Base-by-base conservation (phyloP, 2,329 filamentous ascomycete genomes). In the Colletotrichum sp. region DNA sequence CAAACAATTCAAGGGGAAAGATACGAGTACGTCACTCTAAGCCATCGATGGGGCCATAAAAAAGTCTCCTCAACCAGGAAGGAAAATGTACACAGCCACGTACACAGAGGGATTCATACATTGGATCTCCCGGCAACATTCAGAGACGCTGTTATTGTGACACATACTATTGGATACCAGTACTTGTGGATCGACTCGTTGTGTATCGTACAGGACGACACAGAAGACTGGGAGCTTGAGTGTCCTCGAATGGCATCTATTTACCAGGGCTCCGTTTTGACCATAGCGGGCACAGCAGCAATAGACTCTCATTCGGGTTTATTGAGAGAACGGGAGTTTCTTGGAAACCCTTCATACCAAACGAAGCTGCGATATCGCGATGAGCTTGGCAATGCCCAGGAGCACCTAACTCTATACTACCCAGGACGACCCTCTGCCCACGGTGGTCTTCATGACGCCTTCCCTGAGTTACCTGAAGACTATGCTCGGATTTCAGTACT, bases 131-230 rank as follows among this genome's bases (percentile, higher is more conserved):
- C 55, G 0, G 55, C 55, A 28, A 59, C 55, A 26, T 59, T 26
- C 55, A 59, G 55, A 59, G 55, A 59, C 24, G 55, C 55, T 16
- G 55, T 59, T 16, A 18, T 59, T 26, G 21, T 8, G 8, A 1
- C 55, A 59, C 15, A 59, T 18, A 59, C 16, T 16, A 15, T 59
- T 5, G 55, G 24, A 16, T 59, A 59, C 21, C 55, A 21, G 24
- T 59, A 59, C 55, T 59, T 59, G 28, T 57, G 75, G 75, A 64
- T 70, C 16, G 59, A 75, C 26, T 76, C 75, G 10, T 16, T 74
- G 6, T 52, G 44, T 13, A 76, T 74, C 32, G 13, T 74, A 9
- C 75, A 76, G 32, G 52, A 76, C 26, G 65, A 64, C 8, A 16
- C 34, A 3, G 0, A 13, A 10, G 72, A 72, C 13, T 77, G 66